Evolutionary conservation across 1,284 basidiomycete species (phyloP).

Genomic region (Pholiota adiposa): DNA sequence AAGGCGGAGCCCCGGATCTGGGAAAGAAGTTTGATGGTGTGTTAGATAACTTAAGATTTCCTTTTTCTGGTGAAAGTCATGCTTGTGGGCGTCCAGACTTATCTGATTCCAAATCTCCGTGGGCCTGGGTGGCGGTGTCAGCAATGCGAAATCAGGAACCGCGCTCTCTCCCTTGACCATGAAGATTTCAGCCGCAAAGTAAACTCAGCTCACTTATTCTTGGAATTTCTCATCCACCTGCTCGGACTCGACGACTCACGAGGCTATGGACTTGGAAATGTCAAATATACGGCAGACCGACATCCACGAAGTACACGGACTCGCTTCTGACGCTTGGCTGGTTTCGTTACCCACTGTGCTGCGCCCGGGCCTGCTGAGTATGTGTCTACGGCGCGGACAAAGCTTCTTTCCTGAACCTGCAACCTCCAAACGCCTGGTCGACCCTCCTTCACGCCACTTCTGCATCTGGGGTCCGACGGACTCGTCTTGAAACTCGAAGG

Average conservation of each 20-base stretch:
- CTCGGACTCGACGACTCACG: not conserved
- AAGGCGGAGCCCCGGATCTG: slow-evolving; percentile 11
- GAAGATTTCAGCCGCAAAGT: not conserved
- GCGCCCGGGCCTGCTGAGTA: too few relatives aligned
- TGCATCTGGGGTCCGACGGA: not conserved
- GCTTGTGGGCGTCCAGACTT: slow-evolving; percentile 8
- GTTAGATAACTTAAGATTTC: slow-evolving; percentile 12
- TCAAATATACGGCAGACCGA: not conserved
- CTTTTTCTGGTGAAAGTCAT: slow-evolving; percentile 12
- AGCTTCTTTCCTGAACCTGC: not conserved
- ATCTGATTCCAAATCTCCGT: slow-evolving; percentile 20
- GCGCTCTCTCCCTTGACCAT: slow-evolving; percentile 7
- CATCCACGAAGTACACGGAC: not conserved
- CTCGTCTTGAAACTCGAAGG: not conserved
- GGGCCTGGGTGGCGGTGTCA: slow-evolving; percentile 22
- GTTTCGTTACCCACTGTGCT: not conserved
- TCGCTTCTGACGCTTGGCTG: not conserved
- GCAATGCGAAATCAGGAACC: slow-evolving; percentile 14
- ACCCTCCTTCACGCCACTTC: not conserved
- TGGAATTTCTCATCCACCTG: not conserved
- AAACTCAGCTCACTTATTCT: slow-evolving; percentile 4
- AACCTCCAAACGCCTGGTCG: not conserved
- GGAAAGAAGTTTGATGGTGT: slow-evolving; percentile 11
- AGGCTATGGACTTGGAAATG: not conserved
- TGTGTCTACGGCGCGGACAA: not conserved